These are phyloP conservation scores for Exophiala viscosa DNA, from an alignment of 2,329 filamentous ascomycete species.

Conservation along the genomic window DNA sequence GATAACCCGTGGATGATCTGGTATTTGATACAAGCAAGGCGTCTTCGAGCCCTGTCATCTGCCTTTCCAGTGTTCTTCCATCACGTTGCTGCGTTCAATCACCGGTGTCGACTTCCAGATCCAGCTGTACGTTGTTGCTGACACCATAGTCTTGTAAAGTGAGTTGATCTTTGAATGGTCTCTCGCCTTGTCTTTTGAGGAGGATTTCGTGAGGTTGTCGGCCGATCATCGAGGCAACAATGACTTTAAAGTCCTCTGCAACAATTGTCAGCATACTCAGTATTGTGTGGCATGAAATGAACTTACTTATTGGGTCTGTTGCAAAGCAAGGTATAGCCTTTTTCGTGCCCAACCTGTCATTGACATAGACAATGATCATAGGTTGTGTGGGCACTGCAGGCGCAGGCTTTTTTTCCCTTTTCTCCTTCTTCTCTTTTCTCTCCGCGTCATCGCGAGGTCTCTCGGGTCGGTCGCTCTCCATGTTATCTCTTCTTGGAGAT, in stretches of 20 bases:
- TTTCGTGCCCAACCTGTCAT: slow-evolving; percentile 94
- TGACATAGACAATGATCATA: slow-evolving; percentile 92
- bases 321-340: slow-evolving; percentile 86
- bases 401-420: slow-evolving; percentile 26
- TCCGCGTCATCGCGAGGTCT: slow-evolving; percentile 12
- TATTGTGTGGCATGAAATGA: background rate
- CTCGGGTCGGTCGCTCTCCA: slow-evolving; percentile 26
- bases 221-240: slow-evolving; percentile 85
- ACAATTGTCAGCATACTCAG: slow-evolving; percentile 15
- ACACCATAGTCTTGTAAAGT: slow-evolving; percentile 91
- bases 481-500: slow-evolving; percentile 19
- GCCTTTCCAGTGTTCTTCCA: too few species aligned
- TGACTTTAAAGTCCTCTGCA: slow-evolving; percentile 73
- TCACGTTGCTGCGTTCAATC: slow-evolving; percentile 33
- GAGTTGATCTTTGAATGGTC: slow-evolving; percentile 88
- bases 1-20: background rate
- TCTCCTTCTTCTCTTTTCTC: slow-evolving; percentile 25
- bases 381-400: slow-evolving; percentile 56
- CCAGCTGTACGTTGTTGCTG: slow-evolving; percentile 71
- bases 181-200: slow-evolving; percentile 83
- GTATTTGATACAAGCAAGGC: too few species aligned
- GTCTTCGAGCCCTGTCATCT: too few species aligned
- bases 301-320: slow-evolving; percentile 68
- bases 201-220: slow-evolving; percentile 87
- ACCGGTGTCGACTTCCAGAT: slow-evolving; percentile 49